These are phyloP conservation scores for Candida namnaoensis DNA, from an alignment of 805 yeast genomes.

Conservation along the genomic window DNA sequence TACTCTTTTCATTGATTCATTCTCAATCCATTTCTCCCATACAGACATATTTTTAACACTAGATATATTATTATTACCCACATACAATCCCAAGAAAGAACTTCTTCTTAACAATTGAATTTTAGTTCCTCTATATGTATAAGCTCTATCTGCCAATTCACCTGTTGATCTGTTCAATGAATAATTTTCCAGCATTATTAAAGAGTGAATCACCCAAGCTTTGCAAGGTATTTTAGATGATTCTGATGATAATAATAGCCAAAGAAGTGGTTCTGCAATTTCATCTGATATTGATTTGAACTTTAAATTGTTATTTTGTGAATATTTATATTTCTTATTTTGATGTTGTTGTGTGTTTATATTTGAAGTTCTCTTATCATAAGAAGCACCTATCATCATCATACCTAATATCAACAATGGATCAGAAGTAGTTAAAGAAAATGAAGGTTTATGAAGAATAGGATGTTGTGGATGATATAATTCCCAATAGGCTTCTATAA, in stretches of 20 bases:
- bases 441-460: conserved; percentile 31
- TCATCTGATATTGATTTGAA: conserved; percentile 3
- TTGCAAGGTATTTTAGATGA: conserved; percentile 37
- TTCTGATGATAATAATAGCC: conserved; percentile 33
- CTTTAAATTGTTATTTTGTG: too few relatives aligned
- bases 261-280: conserved; percentile 35
- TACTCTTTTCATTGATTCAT: conserved; percentile 33
- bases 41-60: conserved; percentile 7
- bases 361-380: too few relatives aligned
- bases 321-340: too few relatives aligned
- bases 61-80: too few relatives aligned
- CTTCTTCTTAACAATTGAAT: conserved; percentile 41
- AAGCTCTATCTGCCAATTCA: conserved; percentile 40
- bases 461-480: conserved; percentile 44
- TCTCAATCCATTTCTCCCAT: conserved; percentile 28
- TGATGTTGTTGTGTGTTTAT: not conserved
- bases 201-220: conserved; percentile 40
- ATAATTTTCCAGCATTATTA: conserved; percentile 36
- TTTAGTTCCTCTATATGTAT: conserved; percentile 41
- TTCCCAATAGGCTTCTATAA: conserved; percentile 35
- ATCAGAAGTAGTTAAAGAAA: conserved; percentile 32
- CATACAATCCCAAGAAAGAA: conserved; percentile 30
- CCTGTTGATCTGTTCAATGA: conserved; percentile 37
- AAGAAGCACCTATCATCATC: conserved; percentile 9
- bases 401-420: conserved; percentile 15